Evolutionary conservation across 1,284 basidiomycete species (phyloP).

Genomic region (Polyporus tsugae): DNA sequence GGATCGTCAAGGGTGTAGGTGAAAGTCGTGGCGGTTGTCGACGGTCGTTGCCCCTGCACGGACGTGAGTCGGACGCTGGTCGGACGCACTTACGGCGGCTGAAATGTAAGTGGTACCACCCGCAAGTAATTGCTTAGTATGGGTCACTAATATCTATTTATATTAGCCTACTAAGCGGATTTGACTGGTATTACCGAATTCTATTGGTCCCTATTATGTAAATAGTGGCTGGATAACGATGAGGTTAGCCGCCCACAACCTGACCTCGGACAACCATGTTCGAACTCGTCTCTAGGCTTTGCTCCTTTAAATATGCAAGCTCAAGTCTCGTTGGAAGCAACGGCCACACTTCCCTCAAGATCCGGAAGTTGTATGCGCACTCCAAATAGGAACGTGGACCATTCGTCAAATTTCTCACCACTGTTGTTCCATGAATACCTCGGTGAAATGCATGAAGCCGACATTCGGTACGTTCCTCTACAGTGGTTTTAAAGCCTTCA

Average conservation of each 20-base stretch:
- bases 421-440: too few species aligned
- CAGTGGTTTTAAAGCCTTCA: too few species aligned
- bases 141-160: background rate
- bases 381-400: too few species aligned
- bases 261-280: background rate
- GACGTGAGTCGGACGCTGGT: background rate
- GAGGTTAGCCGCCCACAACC: background rate
- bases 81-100: background rate
- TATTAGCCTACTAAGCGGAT: background rate
- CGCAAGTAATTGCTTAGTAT: conserved; percentile 7
- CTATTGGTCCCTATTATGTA: background rate
- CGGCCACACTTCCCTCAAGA: background rate
- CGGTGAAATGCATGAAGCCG: too few species aligned
- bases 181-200: background rate
- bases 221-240: too few species aligned
- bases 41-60: background rate
- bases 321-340: background rate
- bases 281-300: background rate
- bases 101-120: conserved; percentile 4
- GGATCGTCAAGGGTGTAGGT: background rate
- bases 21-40: conserved; percentile 7
- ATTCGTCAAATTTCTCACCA: too few species aligned
- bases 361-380: background rate
- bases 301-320: background rate
- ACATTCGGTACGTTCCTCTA: too few species aligned